Evolutionary conservation across 2,329 filamentous ascomycete genomes (phyloP), one percentile per base, ranked within the genome.

Genomic region (Tolypocladium capitatum): DNA sequence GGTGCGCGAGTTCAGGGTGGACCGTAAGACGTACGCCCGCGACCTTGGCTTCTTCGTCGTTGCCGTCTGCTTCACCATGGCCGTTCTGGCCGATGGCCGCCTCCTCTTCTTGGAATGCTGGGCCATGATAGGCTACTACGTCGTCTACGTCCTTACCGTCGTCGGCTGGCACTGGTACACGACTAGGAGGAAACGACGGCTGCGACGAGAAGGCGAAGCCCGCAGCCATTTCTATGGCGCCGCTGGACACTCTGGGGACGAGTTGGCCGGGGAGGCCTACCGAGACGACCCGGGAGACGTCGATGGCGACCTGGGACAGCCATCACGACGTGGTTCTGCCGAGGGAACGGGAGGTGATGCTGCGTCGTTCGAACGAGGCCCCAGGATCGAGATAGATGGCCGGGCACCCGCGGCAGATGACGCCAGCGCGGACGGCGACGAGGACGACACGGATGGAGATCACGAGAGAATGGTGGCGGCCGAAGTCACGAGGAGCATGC

Each of bases 41-140:
- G 92, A 98, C 60, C 84, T 97, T 11, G 77, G 81, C 49, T 98
- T 96, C 69, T 98, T 98, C 63, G 84, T 94, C 48, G 73, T 87
- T 13, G 86, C 92, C 1, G 84, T 92, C 16, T 75, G 76, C 51
- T 96, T 97, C 66, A 89, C 86, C 60, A 86, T 96, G 76, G 70
- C 83, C 2, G 91, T 97, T 57, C 68, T 98, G 20, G 81, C 84
- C 33, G 92, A 98, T 61, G 91, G 91, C 0, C 76, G 78, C 49
- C 72, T 98, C 46, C 78, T 85, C 52, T 68, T 92, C 7, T 97
- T 89, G 89, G 92, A 98, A 65, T 95, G 90, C 55, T 76, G 77
- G 51, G 71, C 76, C 49, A 98, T 98, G 92, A 88, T 98, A 48
- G 83, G 71, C 14, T 94, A 94, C 61, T 98, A 98, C 63, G 55